A percentile compares a stretch with the other conserved stretches of the same genome.
These are phyloP conservation scores for Cyathus striatus DNA, from an alignment of 768 basidiomycete species.

Conservation along the genomic window DNA sequence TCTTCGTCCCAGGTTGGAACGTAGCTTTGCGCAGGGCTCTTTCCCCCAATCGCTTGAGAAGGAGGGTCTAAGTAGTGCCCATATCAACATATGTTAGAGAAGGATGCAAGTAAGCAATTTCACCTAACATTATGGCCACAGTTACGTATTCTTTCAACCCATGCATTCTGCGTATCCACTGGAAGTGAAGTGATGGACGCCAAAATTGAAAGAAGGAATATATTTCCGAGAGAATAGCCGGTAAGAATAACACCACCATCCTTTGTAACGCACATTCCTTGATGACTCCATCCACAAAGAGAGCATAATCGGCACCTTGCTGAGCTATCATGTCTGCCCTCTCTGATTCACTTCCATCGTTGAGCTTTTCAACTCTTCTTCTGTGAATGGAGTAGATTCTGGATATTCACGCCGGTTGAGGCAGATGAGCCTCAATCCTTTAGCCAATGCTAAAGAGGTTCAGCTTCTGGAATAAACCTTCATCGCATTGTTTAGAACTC, in stretches of 20 bases:
- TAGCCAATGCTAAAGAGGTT: conserved; percentile 8
- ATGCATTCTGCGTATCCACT: conserved; percentile 6
- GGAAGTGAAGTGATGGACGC: conserved; percentile 13
- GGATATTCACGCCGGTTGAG: conserved; percentile 30
- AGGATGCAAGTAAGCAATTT: conserved; percentile 1
- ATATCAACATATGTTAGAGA: background rate
- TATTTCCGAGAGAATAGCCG: conserved; percentile 24
- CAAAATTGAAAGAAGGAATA: conserved; percentile 16
- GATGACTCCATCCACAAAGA: conserved; percentile 20
- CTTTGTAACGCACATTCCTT: conserved; percentile 8
- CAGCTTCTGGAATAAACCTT: conserved; percentile 20
- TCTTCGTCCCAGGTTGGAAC: conserved; percentile 17
- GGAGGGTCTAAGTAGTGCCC: conserved; percentile 13
- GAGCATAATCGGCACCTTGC: conserved; percentile 21
- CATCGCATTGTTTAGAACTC: background rate
- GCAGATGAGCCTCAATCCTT: conserved; percentile 18
- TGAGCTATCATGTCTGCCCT: conserved; percentile 12
- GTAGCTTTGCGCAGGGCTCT: conserved; percentile 8
- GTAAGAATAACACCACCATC: conserved; percentile 14
- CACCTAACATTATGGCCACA: conserved; percentile 15
- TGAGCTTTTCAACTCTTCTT: conserved; percentile 13
- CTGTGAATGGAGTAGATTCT: conserved; percentile 21
- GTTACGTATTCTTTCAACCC: conserved; percentile 16
- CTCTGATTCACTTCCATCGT: conserved; percentile 10
- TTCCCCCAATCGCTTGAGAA: conserved; percentile 11